phyloP scores from a whole-genome alignment of 2,329 filamentous ascomycete genomes.

The Alternaria longipes region DNA sequence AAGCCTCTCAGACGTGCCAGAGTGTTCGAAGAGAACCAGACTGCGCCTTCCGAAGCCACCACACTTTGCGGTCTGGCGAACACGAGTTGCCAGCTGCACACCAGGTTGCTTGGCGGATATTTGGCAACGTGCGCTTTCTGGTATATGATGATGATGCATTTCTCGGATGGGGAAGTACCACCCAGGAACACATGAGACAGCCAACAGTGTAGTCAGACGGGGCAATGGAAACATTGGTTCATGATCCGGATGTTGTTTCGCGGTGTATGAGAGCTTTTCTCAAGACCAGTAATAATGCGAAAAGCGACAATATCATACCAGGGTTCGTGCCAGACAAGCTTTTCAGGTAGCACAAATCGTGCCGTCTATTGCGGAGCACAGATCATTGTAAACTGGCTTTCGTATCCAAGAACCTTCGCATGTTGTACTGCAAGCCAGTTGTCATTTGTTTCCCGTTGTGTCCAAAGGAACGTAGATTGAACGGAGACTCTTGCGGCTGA shows the following conservation, averaged over 20 bases:
- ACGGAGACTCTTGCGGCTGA: background rate
- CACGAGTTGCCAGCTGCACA: background rate
- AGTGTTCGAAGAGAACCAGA: slow-evolving; percentile 1
- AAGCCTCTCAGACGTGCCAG: background rate
- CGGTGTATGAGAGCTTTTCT: background rate
- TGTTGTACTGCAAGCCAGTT: background rate
- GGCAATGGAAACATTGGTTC: background rate
- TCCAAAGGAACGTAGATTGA: background rate
- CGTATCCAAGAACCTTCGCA: background rate
- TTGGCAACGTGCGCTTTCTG: background rate
- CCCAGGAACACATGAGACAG: background rate
- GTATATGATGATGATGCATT: slow-evolving; percentile 6
- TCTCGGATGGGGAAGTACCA: background rate
- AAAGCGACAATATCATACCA: background rate
- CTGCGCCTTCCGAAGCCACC: background rate
- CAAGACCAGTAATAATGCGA: background rate
- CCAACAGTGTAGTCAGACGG: background rate
- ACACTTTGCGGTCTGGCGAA: slow-evolving; percentile 4
- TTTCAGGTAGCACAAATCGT: background rate
- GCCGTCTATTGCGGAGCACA: background rate
- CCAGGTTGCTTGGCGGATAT: background rate
- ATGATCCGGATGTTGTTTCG: background rate
- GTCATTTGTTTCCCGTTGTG: background rate
- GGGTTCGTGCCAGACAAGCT: background rate
- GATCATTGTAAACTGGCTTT: background rate